Percentiles rank a stretch among this genome's conserved stretches.
Conservation (phyloP, 441 rosid species). For the Corymbia calophylla region DNA sequence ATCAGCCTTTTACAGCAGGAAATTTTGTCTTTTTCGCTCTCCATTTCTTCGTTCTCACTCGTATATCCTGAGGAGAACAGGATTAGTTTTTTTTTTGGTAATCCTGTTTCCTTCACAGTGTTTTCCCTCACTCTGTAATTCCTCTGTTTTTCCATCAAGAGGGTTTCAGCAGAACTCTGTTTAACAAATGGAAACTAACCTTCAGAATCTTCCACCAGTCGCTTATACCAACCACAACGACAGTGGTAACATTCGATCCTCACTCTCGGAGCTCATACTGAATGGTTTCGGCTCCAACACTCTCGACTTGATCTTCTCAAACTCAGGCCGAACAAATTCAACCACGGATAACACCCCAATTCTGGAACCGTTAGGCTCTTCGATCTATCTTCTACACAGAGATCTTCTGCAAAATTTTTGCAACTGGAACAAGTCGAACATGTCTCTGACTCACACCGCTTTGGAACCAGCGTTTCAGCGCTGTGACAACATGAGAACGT, state of each 20-base stretch:
- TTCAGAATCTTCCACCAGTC: not conserved
- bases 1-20: not conserved
- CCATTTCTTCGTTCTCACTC: not conserved
- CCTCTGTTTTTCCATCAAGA: not conserved
- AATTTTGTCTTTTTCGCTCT: not conserved
- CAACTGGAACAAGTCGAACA: slow-evolving; percentile 24
- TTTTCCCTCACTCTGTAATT: not conserved
- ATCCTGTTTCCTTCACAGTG: not conserved
- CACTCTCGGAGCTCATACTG: not conserved
- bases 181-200: not conserved
- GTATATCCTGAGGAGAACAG: not conserved
- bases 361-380: slow-evolving; percentile 27
- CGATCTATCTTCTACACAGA: slow-evolving; percentile 77
- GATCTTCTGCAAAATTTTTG: slow-evolving; percentile 60
- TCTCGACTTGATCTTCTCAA: not conserved
- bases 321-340: not conserved
- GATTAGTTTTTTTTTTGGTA: not conserved
- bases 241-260: not conserved
- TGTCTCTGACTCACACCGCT: not conserved
- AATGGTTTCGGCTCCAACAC: not conserved
- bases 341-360: not conserved
- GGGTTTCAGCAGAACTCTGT: not conserved
- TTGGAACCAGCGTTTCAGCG: slow-evolving; percentile 14
- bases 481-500: slow-evolving; percentile 8
- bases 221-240: not conserved